Evolutionary conservation across 208 protist genomes (phyloP).

Genomic region (Strigomonas culicis): DNA sequence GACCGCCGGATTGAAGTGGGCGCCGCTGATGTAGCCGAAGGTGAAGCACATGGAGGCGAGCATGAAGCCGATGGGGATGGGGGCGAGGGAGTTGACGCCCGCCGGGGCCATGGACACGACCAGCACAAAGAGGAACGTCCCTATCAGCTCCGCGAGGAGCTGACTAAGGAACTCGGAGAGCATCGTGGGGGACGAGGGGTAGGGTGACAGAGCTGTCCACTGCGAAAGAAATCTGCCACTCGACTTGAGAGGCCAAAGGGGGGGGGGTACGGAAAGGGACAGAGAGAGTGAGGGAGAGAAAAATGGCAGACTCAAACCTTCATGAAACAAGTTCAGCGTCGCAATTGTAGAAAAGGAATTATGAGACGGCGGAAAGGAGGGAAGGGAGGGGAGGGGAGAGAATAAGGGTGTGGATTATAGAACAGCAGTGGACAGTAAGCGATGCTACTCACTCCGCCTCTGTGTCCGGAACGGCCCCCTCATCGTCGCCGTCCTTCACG

Average conservation of each 20-base stretch:
- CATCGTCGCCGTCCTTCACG: constrained; percentile 9
- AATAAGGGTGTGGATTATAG: background rate
- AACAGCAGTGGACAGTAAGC: too few species aligned
- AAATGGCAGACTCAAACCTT: background rate
- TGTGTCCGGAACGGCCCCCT: background rate
- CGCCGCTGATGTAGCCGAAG: constrained; percentile 90
- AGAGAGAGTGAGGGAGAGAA: constrained; percentile 1
- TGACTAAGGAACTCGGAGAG: constrained; percentile 65
- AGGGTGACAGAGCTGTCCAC: background rate
- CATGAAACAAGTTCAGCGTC: background rate
- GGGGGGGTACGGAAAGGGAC: constrained; percentile 1
- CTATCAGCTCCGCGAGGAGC: constrained; percentile 77
- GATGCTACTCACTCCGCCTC: too few species aligned
- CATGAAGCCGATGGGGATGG: constrained; percentile 87
- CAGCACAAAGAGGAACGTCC: constrained; percentile 83
- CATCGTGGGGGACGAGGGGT: constrained; percentile 17
- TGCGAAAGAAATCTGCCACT: background rate
- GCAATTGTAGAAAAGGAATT: background rate
- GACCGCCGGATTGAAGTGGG: constrained; percentile 93
- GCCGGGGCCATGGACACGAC: constrained; percentile 67
- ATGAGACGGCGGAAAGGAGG: constrained; percentile 1
- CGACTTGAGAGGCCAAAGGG: constrained; percentile 5
- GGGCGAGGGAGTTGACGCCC: constrained; percentile 62
- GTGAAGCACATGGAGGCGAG: constrained; percentile 86
- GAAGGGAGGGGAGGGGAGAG: background rate